These are phyloP conservation scores for Encephalitozoon cuniculi DNA, from an alignment of 371 early-diverging fungal genomes.

Conservation along the genomic window DNA sequence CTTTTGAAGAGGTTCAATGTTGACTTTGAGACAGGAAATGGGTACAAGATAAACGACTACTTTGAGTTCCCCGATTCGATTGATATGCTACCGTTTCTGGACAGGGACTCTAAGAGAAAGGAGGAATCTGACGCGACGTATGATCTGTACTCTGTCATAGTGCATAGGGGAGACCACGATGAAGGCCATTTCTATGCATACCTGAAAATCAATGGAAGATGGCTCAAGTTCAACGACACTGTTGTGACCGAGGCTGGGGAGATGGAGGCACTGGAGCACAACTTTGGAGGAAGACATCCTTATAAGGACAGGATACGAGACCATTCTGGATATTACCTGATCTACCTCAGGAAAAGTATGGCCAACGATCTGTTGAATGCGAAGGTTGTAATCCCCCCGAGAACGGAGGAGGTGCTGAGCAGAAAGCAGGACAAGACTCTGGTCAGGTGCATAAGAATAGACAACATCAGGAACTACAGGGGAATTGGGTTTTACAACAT, in stretches of 20 bases:
- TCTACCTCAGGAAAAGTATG: constrained; percentile 48
- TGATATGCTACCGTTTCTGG: constrained; percentile 60
- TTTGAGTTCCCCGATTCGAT: constrained; percentile 82
- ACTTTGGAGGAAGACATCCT: constrained; percentile 66
- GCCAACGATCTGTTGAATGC: background rate
- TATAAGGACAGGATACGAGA: constrained; percentile 44
- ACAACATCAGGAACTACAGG: constrained; percentile 23
- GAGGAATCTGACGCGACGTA: background rate
- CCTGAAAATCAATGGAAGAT: constrained; percentile 68
- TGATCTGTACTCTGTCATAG: constrained; percentile 69
- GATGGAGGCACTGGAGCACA: constrained; percentile 73
- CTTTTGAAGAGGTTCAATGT: constrained; percentile 93
- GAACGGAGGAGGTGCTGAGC: background rate
- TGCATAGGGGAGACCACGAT: constrained; percentile 83
- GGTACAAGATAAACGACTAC: constrained; percentile 78
- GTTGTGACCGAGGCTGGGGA: constrained; percentile 73
- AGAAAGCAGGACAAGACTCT: background rate
- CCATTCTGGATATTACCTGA: constrained; percentile 57
- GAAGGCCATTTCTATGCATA: constrained; percentile 92
- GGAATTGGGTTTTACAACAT: constrained; percentile 22
- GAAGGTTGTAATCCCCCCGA: constrained; percentile 1
- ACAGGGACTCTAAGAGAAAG: background rate
- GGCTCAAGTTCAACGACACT: constrained; percentile 88
- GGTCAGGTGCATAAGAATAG: constrained; percentile 7
- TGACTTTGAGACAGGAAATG: constrained; percentile 63